Evolutionary conservation across 116 monocot genomes (phyloP).

Genomic region (Phalaenopsis hybrid): DNA sequence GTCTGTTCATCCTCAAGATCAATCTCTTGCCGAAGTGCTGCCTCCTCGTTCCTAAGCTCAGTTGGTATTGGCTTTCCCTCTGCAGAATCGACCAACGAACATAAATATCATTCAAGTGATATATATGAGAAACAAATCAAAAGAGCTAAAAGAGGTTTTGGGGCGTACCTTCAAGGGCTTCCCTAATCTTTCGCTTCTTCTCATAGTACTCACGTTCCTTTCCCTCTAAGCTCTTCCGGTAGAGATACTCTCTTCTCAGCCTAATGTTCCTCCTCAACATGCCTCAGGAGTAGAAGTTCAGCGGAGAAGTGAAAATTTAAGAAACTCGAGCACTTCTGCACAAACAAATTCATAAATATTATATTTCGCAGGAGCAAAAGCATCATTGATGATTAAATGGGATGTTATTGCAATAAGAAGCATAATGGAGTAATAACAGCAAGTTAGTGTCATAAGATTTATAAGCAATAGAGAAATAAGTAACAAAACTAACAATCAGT

Average conservation of each 20-base stretch:
- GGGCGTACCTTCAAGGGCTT: conserved; percentile 68
- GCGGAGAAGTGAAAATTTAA: neutral
- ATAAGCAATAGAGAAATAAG: neutral
- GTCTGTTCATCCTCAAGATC: conserved; percentile 90
- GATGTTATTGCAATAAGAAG: neutral
- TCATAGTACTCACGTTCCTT: conserved; percentile 79
- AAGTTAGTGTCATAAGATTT: neutral
- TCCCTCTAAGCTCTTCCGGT: conserved; percentile 87
- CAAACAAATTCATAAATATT: neutral
- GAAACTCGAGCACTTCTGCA: neutral
- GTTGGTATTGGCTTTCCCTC: conserved; percentile 95
- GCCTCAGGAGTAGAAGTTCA: neutral
- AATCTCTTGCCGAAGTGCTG: conserved; percentile 65
- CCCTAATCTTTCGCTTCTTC: conserved; percentile 86
- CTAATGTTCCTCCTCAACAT: conserved; percentile 70
- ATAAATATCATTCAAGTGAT: neutral
- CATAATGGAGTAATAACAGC: neutral
- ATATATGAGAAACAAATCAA: neutral
- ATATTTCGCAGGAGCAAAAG: neutral
- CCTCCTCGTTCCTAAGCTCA: conserved; percentile 93
- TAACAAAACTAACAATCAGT: neutral
- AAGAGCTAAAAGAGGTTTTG: neutral
- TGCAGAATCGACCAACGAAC: conserved; percentile 9
- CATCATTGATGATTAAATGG: neutral
- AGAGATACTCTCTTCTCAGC: conserved; percentile 80